Conservation (phyloP, 1,284 basidiomycete genomes). For the Cryptococcus amylolentus region DNA sequence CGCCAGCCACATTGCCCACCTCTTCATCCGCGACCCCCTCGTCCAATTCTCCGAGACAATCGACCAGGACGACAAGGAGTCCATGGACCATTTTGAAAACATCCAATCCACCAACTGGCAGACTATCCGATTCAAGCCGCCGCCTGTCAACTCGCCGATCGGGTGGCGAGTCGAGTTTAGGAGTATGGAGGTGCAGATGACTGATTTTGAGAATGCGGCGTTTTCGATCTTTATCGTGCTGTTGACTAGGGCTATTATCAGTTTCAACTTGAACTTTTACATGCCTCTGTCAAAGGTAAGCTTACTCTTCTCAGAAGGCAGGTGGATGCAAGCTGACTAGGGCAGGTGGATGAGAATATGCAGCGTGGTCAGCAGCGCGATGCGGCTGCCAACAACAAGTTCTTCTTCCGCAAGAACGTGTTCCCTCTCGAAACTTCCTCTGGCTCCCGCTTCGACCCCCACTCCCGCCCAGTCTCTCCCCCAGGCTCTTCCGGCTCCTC, state of each 20-base stretch:
- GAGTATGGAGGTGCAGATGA: conserved; percentile 98
- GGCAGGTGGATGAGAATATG: conserved; percentile 96
- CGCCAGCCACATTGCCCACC: conserved; percentile 86
- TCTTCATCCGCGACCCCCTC: conserved; percentile 96
- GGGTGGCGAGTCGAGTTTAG: conserved; percentile 99
- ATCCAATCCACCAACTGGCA: conserved; percentile 99
- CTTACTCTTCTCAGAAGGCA: conserved; percentile 1
- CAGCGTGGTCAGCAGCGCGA: conserved; percentile 77
- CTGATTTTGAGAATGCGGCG: conserved; percentile 98
- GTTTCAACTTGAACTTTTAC: conserved; percentile 90
- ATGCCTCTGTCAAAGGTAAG: conserved; percentile 90
- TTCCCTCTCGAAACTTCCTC: conserved; percentile 57
- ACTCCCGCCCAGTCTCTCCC: conserved; percentile 40
- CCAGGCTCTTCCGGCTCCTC: conserved; percentile 11
- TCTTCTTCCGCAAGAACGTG: conserved; percentile 87
- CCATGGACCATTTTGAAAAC: conserved; percentile 98
- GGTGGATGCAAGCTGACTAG: conserved; percentile 1
- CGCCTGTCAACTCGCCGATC: conserved; percentile 82
- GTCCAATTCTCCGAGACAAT: conserved; percentile 94
- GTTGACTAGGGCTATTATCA: conserved; percentile 86
- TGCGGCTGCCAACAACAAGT: conserved; percentile 69
- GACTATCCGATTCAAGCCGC: conserved; percentile 97
- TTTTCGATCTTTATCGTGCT: conserved; percentile 93
- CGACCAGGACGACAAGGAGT: conserved; percentile 80
- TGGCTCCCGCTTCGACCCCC: conserved; percentile 32